phyloP scores from a whole-genome alignment of 2,329 filamentous ascomycete genomes.

The Dactylellina cionopaga region DNA sequence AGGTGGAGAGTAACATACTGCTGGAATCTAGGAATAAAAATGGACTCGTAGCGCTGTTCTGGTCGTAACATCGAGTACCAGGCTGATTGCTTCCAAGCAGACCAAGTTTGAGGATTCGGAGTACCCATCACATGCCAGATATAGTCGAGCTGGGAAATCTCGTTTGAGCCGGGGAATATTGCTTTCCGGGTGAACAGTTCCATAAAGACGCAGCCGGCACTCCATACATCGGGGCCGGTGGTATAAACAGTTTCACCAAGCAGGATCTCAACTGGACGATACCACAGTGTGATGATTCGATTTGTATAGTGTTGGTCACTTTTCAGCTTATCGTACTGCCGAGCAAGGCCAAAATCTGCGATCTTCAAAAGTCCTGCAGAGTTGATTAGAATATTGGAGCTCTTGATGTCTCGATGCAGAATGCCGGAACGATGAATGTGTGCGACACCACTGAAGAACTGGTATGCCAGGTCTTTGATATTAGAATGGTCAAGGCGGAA shows the following conservation, averaged over 20 bases:
- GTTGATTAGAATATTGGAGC: constrained; percentile 94
- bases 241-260: constrained; percentile 91
- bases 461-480: constrained; percentile 90
- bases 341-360: constrained; percentile 93
- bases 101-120: constrained; percentile 85
- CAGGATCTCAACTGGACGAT: constrained; percentile 87
- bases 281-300: constrained; percentile 98
- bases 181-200: constrained; percentile 95
- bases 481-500: constrained; percentile 86
- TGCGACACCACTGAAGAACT: constrained; percentile 91
- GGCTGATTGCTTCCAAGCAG: constrained; percentile 87
- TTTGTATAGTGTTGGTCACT: constrained; percentile 96
- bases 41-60: constrained; percentile 74
- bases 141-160: constrained; percentile 94
- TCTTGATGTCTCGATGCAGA: constrained; percentile 96
- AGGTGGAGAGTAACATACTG: background rate
- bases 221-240: constrained; percentile 93
- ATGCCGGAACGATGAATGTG: constrained; percentile 95
- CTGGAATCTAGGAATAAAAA: constrained; percentile 83
- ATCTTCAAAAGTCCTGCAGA: constrained; percentile 88
- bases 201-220: constrained; percentile 92
- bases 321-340: constrained; percentile 88
- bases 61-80: constrained; percentile 95
- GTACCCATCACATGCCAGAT: constrained; percentile 94
- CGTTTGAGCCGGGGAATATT: constrained; percentile 95